phyloP scores from a whole-genome alignment of 805 yeast species.

The Candida ovalis region DNA sequence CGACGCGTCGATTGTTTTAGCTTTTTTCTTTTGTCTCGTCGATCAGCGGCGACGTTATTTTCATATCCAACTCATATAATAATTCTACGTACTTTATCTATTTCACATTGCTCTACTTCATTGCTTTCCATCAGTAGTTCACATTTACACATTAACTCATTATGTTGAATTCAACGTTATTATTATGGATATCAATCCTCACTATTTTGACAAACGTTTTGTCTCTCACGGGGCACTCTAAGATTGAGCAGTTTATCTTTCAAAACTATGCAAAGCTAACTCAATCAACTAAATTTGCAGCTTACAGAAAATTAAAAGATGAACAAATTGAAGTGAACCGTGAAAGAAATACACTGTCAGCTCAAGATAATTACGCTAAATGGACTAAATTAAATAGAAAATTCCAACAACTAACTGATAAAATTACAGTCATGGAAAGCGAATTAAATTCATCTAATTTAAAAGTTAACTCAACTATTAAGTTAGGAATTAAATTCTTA shows the following conservation, averaged over 20 bases:
- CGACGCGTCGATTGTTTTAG: not conserved
- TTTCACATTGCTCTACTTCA: too few relatives aligned
- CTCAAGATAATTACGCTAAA: conserved; percentile 91
- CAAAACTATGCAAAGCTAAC: conserved; percentile 20
- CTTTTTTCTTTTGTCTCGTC: too few relatives aligned
- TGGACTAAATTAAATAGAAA: conserved; percentile 91
- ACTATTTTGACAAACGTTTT: conserved; percentile 37
- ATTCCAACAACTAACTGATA: conserved; percentile 51
- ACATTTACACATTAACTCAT: too few relatives aligned
- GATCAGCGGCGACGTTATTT: too few relatives aligned
- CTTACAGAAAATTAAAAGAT: conserved; percentile 32
- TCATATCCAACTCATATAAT: too few relatives aligned
- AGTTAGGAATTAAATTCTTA: conserved; percentile 31
- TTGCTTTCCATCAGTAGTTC: too few relatives aligned
- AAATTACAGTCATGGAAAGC: conserved; percentile 42
- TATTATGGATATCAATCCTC: conserved; percentile 33
- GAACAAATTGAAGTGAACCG: conserved; percentile 46
- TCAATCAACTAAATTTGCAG: conserved; percentile 20
- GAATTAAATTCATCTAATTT: conserved; percentile 36
- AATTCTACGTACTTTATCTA: too few relatives aligned
- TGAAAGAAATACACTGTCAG: conserved; percentile 60
- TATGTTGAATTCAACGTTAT: conserved; percentile 27
- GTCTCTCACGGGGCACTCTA: conserved; percentile 33
- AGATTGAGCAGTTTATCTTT: conserved; percentile 14
- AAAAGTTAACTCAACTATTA: conserved; percentile 32